Conservation (phyloP, 257 asterid genomes). For the Solanum chiquidenum region DNA sequence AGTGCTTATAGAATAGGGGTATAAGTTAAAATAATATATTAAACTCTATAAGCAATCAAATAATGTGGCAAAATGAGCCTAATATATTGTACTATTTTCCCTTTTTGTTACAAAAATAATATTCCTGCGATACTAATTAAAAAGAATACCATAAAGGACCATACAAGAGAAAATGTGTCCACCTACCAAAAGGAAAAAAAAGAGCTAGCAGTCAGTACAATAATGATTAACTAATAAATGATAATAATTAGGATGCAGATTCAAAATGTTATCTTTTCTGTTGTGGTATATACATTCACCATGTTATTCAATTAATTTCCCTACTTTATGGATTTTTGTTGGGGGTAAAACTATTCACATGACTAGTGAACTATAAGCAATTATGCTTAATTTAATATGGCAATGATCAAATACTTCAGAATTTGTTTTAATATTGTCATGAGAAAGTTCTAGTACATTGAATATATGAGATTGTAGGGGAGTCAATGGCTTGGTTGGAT, state of each 20-base stretch:
- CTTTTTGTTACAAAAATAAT: not conserved
- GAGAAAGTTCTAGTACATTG: not conserved
- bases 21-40: not conserved
- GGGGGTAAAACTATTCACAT: not conserved
- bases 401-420: not conserved
- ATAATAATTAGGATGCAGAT: not conserved
- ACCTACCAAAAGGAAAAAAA: not conserved
- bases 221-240: not conserved
- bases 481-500: not conserved
- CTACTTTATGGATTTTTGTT: not conserved
- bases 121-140: not conserved
- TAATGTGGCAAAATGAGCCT: not conserved
- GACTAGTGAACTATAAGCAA: not conserved
- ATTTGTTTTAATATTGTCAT: not conserved
- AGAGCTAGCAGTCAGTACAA: not conserved
- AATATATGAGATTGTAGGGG: not conserved
- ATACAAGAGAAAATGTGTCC: not conserved
- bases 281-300: not conserved
- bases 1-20: not conserved
- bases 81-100: not conserved
- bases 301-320: not conserved
- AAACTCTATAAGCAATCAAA: not conserved
- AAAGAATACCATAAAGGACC: not conserved
- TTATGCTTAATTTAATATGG: not conserved
- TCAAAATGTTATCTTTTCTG: not conserved